These are phyloP conservation scores for Fusarium sp. DNA, from an alignment of 2,329 filamentous ascomycete genomes.

Conservation along the genomic window DNA sequence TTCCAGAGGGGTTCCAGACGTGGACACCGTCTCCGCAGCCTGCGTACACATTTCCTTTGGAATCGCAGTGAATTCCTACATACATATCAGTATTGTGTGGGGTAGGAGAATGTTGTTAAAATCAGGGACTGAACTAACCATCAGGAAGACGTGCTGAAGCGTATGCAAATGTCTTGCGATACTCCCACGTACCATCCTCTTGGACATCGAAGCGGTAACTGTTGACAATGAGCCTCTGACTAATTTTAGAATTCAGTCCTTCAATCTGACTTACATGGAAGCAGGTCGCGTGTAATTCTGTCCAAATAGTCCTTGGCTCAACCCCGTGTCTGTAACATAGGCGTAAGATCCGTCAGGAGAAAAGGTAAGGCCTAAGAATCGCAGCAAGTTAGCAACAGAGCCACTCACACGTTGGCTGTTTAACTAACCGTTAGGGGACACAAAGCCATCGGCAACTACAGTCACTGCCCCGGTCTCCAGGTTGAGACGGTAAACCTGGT, in stretches of 20 bases:
- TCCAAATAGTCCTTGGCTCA: slow-evolving; percentile 55
- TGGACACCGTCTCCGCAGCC: slow-evolving; percentile 62
- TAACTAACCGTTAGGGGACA: slow-evolving; percentile 61
- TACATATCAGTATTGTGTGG: background rate
- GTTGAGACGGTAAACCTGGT: slow-evolving; percentile 70
- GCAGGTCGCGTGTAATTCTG: slow-evolving; percentile 55
- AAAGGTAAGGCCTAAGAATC: slow-evolving; percentile 62
- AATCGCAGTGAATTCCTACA: slow-evolving; percentile 66
- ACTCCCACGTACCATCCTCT: slow-evolving; percentile 59
- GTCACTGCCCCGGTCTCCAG: slow-evolving; percentile 61
- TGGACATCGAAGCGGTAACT: slow-evolving; percentile 61
- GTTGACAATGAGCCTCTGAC: background rate
- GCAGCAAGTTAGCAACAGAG: background rate
- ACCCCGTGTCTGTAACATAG: slow-evolving; percentile 70
- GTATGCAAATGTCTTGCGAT: slow-evolving; percentile 68
- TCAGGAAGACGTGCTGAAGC: slow-evolving; percentile 67
- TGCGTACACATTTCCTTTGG: slow-evolving; percentile 66
- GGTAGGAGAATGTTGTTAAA: no score
- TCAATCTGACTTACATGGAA: slow-evolving; percentile 54
- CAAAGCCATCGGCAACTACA: slow-evolving; percentile 69
- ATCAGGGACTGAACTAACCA: slow-evolving; percentile 51
- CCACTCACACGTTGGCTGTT: fast-evolving
- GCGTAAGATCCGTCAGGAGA: slow-evolving; percentile 63
- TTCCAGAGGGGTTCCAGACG: slow-evolving; percentile 59
- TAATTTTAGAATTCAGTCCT: no score